These are phyloP conservation scores for Penicillium diatomitis DNA, from an alignment of 495 filamentous ascomycete genomes.

Conservation along the genomic window DNA sequence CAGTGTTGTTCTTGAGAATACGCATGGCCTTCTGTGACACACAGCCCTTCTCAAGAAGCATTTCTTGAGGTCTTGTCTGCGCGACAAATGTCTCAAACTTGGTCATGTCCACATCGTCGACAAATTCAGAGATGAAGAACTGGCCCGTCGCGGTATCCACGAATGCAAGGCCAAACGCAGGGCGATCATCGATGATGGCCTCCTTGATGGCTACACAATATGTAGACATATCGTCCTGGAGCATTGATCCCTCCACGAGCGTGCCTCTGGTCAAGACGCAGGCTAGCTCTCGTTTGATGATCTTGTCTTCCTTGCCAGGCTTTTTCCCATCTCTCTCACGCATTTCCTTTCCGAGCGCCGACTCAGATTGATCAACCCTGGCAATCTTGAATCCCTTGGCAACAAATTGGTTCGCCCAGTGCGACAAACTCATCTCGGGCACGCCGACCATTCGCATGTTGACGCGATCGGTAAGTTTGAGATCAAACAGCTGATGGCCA, in stretches of 20 bases:
- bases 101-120: conserved; percentile 88
- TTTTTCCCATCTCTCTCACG: conserved; percentile 66
- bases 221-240: conserved; percentile 95
- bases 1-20: conserved; percentile 95
- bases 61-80: conserved; percentile 80
- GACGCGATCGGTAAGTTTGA: conserved; percentile 95
- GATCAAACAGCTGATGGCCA: conserved; percentile 91
- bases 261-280: conserved; percentile 89
- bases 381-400: conserved; percentile 95
- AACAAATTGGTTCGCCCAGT: conserved; percentile 93
- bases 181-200: conserved; percentile 60
- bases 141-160: conserved; percentile 95
- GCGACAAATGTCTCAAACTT: conserved; percentile 98
- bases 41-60: conserved; percentile 81
- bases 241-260: conserved; percentile 89
- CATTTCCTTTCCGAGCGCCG: conserved; percentile 95
- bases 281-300: conserved; percentile 84
- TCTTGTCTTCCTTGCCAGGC: conserved; percentile 65
- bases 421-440: conserved; percentile 78
- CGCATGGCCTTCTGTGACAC: conserved; percentile 77
- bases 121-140: conserved; percentile 84
- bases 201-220: conserved; percentile 98
- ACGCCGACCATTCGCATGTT: conserved; percentile 99
- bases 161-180: conserved; percentile 85
- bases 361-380: conserved; percentile 91